Evolutionary conservation across 139 green algal species (phyloP), one percentile per base, ranked within the genome.

Genomic region (Tetradesmus obliquus): DNA sequence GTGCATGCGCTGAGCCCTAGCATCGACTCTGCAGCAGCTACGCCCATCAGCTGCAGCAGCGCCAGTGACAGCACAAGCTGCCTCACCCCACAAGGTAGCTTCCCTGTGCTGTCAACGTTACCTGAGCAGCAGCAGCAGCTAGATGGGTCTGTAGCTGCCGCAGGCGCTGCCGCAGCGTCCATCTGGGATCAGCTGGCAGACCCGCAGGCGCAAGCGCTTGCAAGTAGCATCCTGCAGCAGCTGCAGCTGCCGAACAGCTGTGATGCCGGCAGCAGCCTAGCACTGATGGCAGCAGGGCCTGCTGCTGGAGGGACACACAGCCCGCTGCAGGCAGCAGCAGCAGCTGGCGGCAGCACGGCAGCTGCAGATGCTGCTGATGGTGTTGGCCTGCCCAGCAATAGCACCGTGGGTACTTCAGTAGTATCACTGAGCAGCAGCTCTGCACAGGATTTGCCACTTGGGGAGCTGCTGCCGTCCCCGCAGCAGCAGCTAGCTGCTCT

Each of bases 221-320:
- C 66, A 45, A 82, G 45, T 5, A 82, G 85, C 66, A 60, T 89
- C 5, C 45, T 89, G 62, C 85, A 89, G 91, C 91, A 91, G 85
- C 85, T 88, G 85, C 91, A 91, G 57, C 74, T 55, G 54, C 51
- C n/a, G 72, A 3, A 19, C 51, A 62, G 76, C 72, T 20, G 62
- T n/a, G 81, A 55, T 83, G 89, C 45, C 9, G 12, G 62, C 62
- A 82, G 15, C 51, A 72, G 60, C 55, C 4, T 74, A 20, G 54
- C 20, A 2, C 17, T 58, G 15, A 79, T 79, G 13, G 81, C 74
- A 74, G 55, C 74, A 51, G 32, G 17, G 7, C 69, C 15, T 45
- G 69, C 74, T 20, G 89, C 79, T 7, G 79, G 57, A 69, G 55
- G 24, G 8, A 7, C 58, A 82, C 8, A 5, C 79, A 84, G 79